phyloP scores from a whole-genome alignment of 2,329 filamentous ascomycete genomes.

The Davidsoniella virescens region DNA sequence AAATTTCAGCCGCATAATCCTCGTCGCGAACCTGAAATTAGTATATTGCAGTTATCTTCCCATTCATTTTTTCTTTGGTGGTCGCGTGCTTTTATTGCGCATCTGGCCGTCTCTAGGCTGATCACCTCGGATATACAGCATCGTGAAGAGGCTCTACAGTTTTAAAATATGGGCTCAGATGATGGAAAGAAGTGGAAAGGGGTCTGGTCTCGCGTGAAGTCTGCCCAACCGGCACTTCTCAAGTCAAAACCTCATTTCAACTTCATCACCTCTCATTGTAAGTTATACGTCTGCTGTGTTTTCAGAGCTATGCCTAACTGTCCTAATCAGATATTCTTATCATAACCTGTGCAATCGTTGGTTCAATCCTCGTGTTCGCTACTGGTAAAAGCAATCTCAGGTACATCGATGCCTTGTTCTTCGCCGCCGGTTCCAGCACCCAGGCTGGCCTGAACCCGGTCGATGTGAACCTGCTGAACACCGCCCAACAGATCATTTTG shows the following conservation, averaged over 20 bases:
- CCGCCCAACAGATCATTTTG: slow-evolving; percentile 58
- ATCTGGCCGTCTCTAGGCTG: too few relatives aligned
- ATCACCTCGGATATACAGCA: too few relatives aligned
- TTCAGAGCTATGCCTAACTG: background rate
- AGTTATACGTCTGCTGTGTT: slow-evolving; percentile 19
- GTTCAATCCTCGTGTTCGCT: slow-evolving; percentile 62
- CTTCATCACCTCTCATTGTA: slow-evolving; percentile 70
- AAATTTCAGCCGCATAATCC: too few relatives aligned
- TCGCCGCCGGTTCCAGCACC: slow-evolving; percentile 70
- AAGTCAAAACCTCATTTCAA: slow-evolving; percentile 54
- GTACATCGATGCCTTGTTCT: slow-evolving; percentile 83
- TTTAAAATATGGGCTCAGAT: background rate
- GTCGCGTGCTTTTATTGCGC: too few relatives aligned
- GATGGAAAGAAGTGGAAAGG: slow-evolving; percentile 12
- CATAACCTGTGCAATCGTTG: slow-evolving; percentile 52
- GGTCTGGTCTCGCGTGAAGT: slow-evolving; percentile 28
- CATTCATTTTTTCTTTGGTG: too few relatives aligned
- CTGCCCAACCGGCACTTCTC: slow-evolving; percentile 39
- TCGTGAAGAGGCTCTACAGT: too few relatives aligned
- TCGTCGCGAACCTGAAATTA: too few relatives aligned
- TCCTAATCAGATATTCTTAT: slow-evolving; percentile 55
- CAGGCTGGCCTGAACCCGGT: slow-evolving; percentile 85
- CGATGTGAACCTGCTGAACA: slow-evolving; percentile 49
- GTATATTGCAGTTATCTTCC: too few relatives aligned
- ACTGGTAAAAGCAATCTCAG: slow-evolving; percentile 37